Evolutionary conservation across 192 early-diverging fungal genomes (phyloP).

Genomic region (Backusella parvicylindrica): DNA sequence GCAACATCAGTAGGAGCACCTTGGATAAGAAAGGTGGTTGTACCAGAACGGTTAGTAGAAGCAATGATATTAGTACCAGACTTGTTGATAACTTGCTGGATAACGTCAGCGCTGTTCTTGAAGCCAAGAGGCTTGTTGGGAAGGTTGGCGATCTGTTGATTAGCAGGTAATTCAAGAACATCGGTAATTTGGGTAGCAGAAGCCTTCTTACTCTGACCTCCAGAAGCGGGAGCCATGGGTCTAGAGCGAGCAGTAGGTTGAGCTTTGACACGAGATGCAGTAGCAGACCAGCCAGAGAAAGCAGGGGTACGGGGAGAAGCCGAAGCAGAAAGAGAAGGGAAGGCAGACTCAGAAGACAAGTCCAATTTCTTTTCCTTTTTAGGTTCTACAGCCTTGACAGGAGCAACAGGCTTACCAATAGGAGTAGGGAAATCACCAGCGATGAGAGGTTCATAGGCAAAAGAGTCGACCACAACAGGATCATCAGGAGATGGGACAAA

Average conservation of each 20-base stretch:
- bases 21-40: conserved; percentile 80
- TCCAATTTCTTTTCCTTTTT: conserved; percentile 40
- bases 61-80: conserved; percentile 81
- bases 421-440: conserved; percentile 28
- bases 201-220: conserved; percentile 27
- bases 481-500: conserved; percentile 27
- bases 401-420: conserved; percentile 19
- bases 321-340: conserved; percentile 69
- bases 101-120: conserved; percentile 51
- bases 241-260: conserved; percentile 27
- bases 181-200: conserved; percentile 53
- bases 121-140: conserved; percentile 38
- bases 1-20: conserved; percentile 78
- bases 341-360: conserved; percentile 62
- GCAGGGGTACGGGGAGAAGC: conserved; percentile 36
- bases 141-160: conserved; percentile 40
- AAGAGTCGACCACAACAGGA: conserved; percentile 19
- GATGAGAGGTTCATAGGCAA: conserved; percentile 18
- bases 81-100: conserved; percentile 57
- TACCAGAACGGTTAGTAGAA: conserved; percentile 68
- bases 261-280: conserved; percentile 37
- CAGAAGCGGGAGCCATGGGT: conserved; percentile 31
- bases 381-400: conserved; percentile 3
- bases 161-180: conserved; percentile 50
- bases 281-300: conserved; percentile 40